A percentile compares a stretch with the other conserved stretches of the same genome.
Evolutionary conservation across 805 yeast genomes (phyloP).

Genomic region (Kluyveromyces aestuarii): DNA sequence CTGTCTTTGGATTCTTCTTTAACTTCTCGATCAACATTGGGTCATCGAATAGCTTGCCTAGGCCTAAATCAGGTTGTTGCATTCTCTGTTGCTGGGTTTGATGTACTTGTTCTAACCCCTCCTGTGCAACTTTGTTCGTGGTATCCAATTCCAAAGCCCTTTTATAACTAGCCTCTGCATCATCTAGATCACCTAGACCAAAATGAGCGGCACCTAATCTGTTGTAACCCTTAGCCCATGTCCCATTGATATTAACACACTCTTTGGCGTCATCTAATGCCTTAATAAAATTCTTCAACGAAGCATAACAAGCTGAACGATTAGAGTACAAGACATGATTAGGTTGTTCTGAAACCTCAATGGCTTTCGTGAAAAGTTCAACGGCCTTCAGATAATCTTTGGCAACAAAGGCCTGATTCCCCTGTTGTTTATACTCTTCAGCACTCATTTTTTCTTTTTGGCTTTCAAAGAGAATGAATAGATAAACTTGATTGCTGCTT

Average conservation of each 20-base stretch:
- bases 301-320: constrained; percentile 86
- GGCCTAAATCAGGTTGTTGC: constrained; percentile 57
- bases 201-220: constrained; percentile 89
- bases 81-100: constrained; percentile 47
- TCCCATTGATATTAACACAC: constrained; percentile 68
- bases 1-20: constrained; percentile 76
- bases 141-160: constrained; percentile 79
- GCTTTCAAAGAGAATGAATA: background rate
- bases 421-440: constrained; percentile 80
- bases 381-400: constrained; percentile 78
- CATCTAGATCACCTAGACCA: constrained; percentile 76
- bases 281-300: constrained; percentile 58
- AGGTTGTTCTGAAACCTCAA: constrained; percentile 69
- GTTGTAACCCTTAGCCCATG: constrained; percentile 94
- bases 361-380: constrained; percentile 76
- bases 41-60: constrained; percentile 70
- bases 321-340: constrained; percentile 91
- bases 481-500: background rate
- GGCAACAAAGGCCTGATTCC: constrained; percentile 85
- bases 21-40: constrained; percentile 71
- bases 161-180: constrained; percentile 60
- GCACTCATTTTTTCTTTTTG: constrained; percentile 37
- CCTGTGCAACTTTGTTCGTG: constrained; percentile 74
- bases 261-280: constrained; percentile 83
- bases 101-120: constrained; percentile 66